Conservation (phyloP, 2,329 filamentous ascomycete genomes). For the Aspergillus neoniger region DNA sequence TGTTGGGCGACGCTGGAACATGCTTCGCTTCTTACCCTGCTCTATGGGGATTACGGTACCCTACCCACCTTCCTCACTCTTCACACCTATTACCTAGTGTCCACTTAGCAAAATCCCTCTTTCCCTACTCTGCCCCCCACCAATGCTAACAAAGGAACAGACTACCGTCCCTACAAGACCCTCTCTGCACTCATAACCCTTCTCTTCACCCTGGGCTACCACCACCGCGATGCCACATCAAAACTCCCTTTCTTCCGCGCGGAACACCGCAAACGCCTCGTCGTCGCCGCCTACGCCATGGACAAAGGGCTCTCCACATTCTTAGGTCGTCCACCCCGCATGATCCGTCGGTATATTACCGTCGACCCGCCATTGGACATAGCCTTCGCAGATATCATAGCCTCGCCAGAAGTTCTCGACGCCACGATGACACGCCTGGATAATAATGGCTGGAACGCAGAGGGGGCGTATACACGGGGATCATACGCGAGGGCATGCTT, state of each 20-base stretch:
- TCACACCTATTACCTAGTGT: background rate
- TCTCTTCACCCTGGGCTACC: background rate
- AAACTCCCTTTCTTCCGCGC: background rate
- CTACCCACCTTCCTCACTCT: background rate
- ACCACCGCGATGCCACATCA: background rate
- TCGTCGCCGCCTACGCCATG: background rate
- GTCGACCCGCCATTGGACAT: background rate
- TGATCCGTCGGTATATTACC: background rate
- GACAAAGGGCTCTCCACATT: background rate
- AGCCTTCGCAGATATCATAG: background rate
- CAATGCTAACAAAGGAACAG: background rate
- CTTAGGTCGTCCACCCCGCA: background rate
- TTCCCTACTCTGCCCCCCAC: background rate
- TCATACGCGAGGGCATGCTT: background rate
- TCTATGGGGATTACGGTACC: background rate
- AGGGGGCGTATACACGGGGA: background rate
- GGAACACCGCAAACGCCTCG: background rate
- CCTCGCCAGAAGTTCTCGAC: background rate
- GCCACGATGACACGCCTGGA: background rate
- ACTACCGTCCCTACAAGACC: background rate
- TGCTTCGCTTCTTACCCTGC: background rate
- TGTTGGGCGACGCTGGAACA: background rate
- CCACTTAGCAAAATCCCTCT: background rate
- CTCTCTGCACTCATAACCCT: background rate
- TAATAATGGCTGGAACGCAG: background rate